Conservation (phyloP, 257 asterid genomes). For the Nicotiana knightiana region DNA sequence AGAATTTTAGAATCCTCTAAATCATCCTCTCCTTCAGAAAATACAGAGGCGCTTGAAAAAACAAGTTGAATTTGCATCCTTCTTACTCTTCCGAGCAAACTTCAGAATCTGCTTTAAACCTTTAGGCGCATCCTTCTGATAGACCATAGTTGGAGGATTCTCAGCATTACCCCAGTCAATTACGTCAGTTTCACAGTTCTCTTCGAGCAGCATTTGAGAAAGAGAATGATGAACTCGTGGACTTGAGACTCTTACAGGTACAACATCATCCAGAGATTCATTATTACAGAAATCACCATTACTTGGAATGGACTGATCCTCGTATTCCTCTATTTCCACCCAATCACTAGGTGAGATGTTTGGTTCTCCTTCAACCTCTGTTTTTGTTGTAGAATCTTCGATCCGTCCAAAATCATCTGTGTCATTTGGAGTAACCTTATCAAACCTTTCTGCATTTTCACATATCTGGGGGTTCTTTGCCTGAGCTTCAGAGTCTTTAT, state of each 20-base stretch:
- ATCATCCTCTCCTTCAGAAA: constrained; percentile 97
- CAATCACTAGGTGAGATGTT: constrained; percentile 79
- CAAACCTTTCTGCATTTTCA: constrained; percentile 37
- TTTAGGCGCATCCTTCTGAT: constrained; percentile 83
- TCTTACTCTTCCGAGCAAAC: constrained; percentile 91
- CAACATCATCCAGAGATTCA: constrained; percentile 32
- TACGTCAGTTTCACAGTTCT: constrained; percentile 62
- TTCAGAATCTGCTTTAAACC: constrained; percentile 92
- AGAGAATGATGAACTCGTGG: constrained; percentile 90
- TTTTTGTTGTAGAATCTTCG: constrained; percentile 16
- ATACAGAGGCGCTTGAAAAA: constrained; percentile 74
- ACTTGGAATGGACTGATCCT: constrained; percentile 35
- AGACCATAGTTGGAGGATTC: constrained; percentile 68
- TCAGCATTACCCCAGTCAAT: constrained; percentile 93
- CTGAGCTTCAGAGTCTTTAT: constrained; percentile 21
- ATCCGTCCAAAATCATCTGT: constrained; percentile 15
- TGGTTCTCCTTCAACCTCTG: constrained; percentile 49
- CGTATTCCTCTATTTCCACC: constrained; percentile 87
- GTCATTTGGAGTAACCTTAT: constrained; percentile 19
- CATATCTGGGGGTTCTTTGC: constrained; percentile 31
- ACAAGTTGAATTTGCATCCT: constrained; percentile 60
- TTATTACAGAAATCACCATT: constrained; percentile 17
- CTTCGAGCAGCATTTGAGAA: constrained; percentile 95
- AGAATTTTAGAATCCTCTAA: constrained; percentile 56
- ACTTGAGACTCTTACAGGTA: constrained; percentile 51